Base-by-base conservation (phyloP, 106 monocot species). In the Allium cepa region DNA sequence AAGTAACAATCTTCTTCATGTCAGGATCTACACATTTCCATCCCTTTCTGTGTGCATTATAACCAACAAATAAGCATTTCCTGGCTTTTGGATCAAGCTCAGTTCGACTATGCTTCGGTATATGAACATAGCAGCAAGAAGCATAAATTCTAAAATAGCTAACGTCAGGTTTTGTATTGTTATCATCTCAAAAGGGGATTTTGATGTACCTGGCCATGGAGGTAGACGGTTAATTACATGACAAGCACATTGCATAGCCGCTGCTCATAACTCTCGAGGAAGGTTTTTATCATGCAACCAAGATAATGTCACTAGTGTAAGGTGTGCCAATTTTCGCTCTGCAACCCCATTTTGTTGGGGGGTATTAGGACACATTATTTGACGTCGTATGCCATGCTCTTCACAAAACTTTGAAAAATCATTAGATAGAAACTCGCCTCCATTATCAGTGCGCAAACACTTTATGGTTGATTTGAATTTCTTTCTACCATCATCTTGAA, bases 21-120 rank as follows among this genome's bases (percentile, higher is more conserved):
- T 59, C 26, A 4, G 26, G 71, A 71, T 71, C 59, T 60, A 71
- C 60, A 60, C 71, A 71, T 49, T 22, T 71, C 71, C 60, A 71
- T 7, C 46, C 59, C 49, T 71, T 17, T 26, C 47, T 48, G 15
- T 18, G 15, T 36, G 36, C 36, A 1, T 36, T 5, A 36, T 36
- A 36, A 36, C 36, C 36, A 36, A 36, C 36, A 36, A 36, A 36
- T 2, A 36, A 36, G 1, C 5, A 36, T 36, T 68, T 56, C 55
- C 56, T 68, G 53, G 53, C 68, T 50, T 22, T 22, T 22, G 22
- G 22, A 22, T 22, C n/a, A 28, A 68, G 68, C 18, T 68, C 56
- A 3, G 68, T 68, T 68, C 53, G 13, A 36, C 51, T 15, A n/a
- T 68, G 36, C 51, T 68, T 68, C 27, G 68, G 55, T 10, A 68